phyloP scores from a whole-genome alignment of 306 rosid genomes.

The Medicago ruthenica region DNA sequence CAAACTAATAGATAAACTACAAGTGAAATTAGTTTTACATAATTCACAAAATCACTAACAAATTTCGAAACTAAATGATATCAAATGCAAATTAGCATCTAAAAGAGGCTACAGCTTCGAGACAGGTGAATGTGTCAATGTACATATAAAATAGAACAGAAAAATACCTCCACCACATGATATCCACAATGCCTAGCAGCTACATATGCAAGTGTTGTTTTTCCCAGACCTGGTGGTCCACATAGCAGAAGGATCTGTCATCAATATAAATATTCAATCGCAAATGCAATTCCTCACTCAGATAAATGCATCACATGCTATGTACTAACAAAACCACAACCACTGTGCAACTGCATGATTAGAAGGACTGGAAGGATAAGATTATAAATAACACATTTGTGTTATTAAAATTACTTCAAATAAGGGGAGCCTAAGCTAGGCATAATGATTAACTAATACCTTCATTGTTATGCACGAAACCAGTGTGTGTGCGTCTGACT shows the following conservation, averaged over 20 bases:
- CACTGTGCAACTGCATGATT: constrained; percentile 11
- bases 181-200: constrained; percentile 98
- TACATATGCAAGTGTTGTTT: constrained; percentile 94
- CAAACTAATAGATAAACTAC: neutral
- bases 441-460: constrained; percentile 3
- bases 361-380: constrained; percentile 15
- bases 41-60: constrained; percentile 13
- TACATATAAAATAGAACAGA: constrained; percentile 30
- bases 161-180: constrained; percentile 84
- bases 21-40: constrained; percentile 19
- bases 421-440: neutral
- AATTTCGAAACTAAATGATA: constrained; percentile 32
- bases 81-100: constrained; percentile 24
- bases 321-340: neutral
- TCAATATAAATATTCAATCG: constrained; percentile 40
- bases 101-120: constrained; percentile 15
- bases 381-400: constrained; percentile 9
- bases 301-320: constrained; percentile 9
- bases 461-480: constrained; percentile 14
- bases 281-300: constrained; percentile 33
- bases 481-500: neutral
- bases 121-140: constrained; percentile 25
- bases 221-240: constrained; percentile 96
- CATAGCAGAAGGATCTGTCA: constrained; percentile 87
- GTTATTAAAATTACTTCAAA: constrained; percentile 12